Percentiles rank a stretch among this genome's conserved stretches.
Conservation (phyloP, 768 basidiomycete species). For the Termitomyces sp. region DNA sequence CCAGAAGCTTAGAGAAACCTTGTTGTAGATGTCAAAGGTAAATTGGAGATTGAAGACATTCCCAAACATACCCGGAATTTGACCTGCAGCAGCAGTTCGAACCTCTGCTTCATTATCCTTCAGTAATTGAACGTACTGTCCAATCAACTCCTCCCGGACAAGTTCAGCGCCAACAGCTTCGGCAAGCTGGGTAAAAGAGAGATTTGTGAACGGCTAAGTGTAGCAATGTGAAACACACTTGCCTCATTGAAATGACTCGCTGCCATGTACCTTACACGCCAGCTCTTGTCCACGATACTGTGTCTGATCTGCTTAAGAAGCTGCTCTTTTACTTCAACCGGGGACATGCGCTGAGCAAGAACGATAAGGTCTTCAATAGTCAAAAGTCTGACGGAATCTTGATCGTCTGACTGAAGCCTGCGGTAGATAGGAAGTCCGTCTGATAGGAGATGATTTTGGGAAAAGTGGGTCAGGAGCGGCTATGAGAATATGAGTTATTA, state of each 20-base stretch:
- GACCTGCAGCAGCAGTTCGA: conserved; percentile 91
- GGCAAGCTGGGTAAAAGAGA: conserved; percentile 59
- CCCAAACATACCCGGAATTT: conserved; percentile 79
- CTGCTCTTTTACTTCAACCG: conserved; percentile 90
- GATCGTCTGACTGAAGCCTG: conserved; percentile 92
- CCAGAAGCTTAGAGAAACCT: conserved; percentile 95
- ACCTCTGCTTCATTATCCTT: conserved; percentile 99
- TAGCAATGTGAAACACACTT: conserved; percentile 14
- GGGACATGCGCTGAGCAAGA: conserved; percentile 80
- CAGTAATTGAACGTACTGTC: conserved; percentile 88
- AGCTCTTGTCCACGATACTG: conserved; percentile 93
- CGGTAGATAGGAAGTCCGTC: conserved; percentile 93
- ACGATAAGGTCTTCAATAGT: conserved; percentile 96
- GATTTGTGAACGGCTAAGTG: neutral
- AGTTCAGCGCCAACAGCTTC: conserved; percentile 88
- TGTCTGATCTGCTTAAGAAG: conserved; percentile 84
- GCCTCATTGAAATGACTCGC: conserved; percentile 97
- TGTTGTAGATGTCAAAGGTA: conserved; percentile 4
- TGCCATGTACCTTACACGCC: conserved; percentile 99
- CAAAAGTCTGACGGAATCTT: conserved; percentile 94
- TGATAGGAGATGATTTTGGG: conserved; percentile 76
- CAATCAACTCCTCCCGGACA: conserved; percentile 90
- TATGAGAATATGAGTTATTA: conserved; percentile 28
- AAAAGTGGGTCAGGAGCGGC: conserved; percentile 78
- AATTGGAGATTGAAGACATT: neutral